phyloP scores from a whole-genome alignment of 805 yeast species.

The Candida vaughaniae region DNA sequence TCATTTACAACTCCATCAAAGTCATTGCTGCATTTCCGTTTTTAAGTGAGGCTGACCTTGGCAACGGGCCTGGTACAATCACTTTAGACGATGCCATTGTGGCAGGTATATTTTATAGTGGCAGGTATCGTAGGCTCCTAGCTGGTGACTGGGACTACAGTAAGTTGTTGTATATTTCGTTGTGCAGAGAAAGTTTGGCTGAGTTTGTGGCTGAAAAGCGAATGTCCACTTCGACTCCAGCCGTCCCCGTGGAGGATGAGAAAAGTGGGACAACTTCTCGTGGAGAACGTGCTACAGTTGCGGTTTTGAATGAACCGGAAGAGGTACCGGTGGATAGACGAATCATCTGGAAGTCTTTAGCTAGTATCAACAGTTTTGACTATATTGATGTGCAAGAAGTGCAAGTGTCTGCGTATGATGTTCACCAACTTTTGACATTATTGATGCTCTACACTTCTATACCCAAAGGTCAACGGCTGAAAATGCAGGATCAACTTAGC shows the following conservation, averaged over 20 bases:
- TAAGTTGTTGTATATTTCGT: slow-evolving; percentile 48
- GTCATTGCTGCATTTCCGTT: slow-evolving; percentile 53
- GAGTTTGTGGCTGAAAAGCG: not conserved
- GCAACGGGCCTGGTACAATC: slow-evolving; percentile 44
- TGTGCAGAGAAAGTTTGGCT: slow-evolving; percentile 16
- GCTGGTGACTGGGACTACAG: slow-evolving; percentile 35
- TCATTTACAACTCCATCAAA: slow-evolving; percentile 40
- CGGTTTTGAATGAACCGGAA: slow-evolving; percentile 12
- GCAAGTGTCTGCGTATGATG: slow-evolving; percentile 36
- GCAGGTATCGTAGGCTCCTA: slow-evolving; percentile 37
- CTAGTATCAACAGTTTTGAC: slow-evolving; percentile 34
- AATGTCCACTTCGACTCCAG: not conserved
- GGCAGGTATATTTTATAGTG: slow-evolving; percentile 37
- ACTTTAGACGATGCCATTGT: slow-evolving; percentile 31
- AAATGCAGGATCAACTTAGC: slow-evolving; percentile 25
- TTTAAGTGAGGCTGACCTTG: slow-evolving; percentile 31
- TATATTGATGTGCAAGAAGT: slow-evolving; percentile 37
- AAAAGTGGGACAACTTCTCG: not conserved
- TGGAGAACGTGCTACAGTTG: slow-evolving; percentile 1
- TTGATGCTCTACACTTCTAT: slow-evolving; percentile 44
- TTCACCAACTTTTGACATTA: slow-evolving; percentile 49
- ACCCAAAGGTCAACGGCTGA: slow-evolving; percentile 22
- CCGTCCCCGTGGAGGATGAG: not conserved
- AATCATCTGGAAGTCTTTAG: slow-evolving; percentile 9
- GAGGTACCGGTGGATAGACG: slow-evolving; percentile 20